Evolutionary conservation across 352 stramenopile species (phyloP).

Genomic region (Globisporangium recalcitrans): DNA sequence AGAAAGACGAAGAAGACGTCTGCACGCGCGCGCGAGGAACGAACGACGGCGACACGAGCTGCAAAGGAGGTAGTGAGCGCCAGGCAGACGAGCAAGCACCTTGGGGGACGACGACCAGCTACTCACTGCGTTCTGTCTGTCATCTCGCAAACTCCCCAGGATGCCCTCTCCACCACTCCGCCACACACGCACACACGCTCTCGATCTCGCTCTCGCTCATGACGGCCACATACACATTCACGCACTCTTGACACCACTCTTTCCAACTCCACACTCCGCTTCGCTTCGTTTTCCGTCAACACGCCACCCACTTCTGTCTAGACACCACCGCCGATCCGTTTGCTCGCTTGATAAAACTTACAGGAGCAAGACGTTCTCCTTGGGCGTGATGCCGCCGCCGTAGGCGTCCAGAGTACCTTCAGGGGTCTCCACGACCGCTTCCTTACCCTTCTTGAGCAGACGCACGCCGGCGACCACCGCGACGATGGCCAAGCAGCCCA

Average conservation of each 20-base stretch:
- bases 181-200: neutral
- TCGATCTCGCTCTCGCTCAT: neutral
- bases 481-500: slow-evolving; percentile 70
- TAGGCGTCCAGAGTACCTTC: slow-evolving; percentile 44
- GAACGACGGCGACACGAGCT: neutral
- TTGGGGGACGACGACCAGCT: slow-evolving; percentile 5
- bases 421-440: slow-evolving; percentile 43
- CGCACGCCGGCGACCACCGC: slow-evolving; percentile 60
- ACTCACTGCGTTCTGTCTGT: neutral
- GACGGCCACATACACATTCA: slow-evolving; percentile 9
- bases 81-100: neutral
- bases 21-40: slow-evolving; percentile 2
- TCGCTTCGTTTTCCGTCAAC: slow-evolving; percentile 10
- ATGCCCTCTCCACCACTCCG: neutral
- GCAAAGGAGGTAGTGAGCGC: neutral
- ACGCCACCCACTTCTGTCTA: slow-evolving; percentile 9
- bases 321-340: slow-evolving; percentile 2
- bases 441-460: slow-evolving; percentile 62
- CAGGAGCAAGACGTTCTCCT: slow-evolving; percentile 78
- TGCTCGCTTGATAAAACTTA: slow-evolving; percentile 44
- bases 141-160: slow-evolving; percentile 6
- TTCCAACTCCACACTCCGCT: slow-evolving; percentile 1
- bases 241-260: slow-evolving; percentile 10
- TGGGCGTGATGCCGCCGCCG: slow-evolving; percentile 66
- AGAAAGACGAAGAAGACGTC: neutral